Percentiles rank a stretch among this genome's conserved stretches.
Evolutionary conservation across 1,139 yeast species (phyloP).

Genomic region (Saccharomyces hybrid): DNA sequence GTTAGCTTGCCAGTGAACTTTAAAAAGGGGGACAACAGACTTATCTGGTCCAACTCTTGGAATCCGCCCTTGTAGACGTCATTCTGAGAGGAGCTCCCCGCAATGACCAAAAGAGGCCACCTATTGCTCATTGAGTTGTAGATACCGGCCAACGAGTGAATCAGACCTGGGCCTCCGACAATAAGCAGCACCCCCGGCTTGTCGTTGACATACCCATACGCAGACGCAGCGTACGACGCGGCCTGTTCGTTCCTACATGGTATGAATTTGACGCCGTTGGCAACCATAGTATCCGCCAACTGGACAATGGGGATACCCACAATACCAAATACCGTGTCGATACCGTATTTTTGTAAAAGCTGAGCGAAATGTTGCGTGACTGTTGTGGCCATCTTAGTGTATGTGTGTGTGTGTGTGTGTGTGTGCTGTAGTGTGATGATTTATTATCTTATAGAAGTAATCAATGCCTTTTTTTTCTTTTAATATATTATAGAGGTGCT

Average conservation of each 20-base stretch:
- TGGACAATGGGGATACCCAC: conserved; percentile 69
- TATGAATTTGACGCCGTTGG: conserved; percentile 45
- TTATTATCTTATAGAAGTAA: neutral
- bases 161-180: conserved; percentile 65
- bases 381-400: neutral
- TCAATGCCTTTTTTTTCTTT: neutral
- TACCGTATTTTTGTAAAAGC: conserved; percentile 41
- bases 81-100: conserved; percentile 42
- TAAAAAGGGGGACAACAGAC: conserved; percentile 39
- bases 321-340: conserved; percentile 51
- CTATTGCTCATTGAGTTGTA: conserved; percentile 51
- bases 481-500: neutral
- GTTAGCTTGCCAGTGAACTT: conserved; percentile 45
- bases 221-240: conserved; percentile 64
- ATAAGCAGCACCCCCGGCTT: conserved; percentile 56
- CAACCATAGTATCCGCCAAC: conserved; percentile 46
- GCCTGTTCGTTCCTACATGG: conserved; percentile 60
- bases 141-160: conserved; percentile 57
- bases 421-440: no score
- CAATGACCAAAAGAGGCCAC: conserved; percentile 54
- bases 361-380: conserved; percentile 40
- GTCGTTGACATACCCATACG: conserved; percentile 55
- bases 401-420: neutral
- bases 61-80: conserved; percentile 54
- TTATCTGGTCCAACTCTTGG: conserved; percentile 58